Conservation (phyloP, 1,139 yeast genomes). For the Taphrina confusa region DNA sequence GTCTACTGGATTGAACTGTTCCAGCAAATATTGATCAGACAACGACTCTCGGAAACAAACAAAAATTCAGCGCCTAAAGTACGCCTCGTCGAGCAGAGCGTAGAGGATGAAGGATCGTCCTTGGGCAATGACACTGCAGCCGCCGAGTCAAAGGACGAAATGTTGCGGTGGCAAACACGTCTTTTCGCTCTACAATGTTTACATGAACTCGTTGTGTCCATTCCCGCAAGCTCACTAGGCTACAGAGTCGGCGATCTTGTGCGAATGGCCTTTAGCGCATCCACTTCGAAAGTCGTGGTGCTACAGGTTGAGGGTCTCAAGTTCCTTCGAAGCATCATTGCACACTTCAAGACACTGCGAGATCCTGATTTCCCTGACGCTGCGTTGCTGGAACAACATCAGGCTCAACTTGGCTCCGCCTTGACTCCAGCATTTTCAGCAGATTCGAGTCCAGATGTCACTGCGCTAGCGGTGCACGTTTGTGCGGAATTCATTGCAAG, state of each 20-base stretch:
- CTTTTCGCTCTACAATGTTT: conserved; percentile 62
- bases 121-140: conserved; percentile 46
- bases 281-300: conserved; percentile 67
- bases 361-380: conserved; percentile 76
- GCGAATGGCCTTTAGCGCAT: conserved; percentile 78
- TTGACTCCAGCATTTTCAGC: conserved; percentile 82
- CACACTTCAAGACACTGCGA: conserved; percentile 53
- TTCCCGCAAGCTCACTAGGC: conserved; percentile 46
- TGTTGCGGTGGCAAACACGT: conserved; percentile 70
- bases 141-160: conserved; percentile 44
- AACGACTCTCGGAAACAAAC: conserved; percentile 40
- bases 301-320: conserved; percentile 68
- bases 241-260: conserved; percentile 68
- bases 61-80: conserved; percentile 46
- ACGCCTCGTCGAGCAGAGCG: conserved; percentile 43
- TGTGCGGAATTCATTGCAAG: conserved; percentile 74
- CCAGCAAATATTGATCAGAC: conserved; percentile 46
- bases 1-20: conserved; percentile 48
- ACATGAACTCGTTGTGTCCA: conserved; percentile 55
- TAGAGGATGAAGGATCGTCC: conserved; percentile 52
- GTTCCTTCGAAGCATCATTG: conserved; percentile 62
- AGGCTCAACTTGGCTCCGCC: conserved; percentile 90
- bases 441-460: conserved; percentile 71
- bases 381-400: conserved; percentile 82
- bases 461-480: conserved; percentile 75